phyloP scores from a whole-genome alignment of 192 early-diverging fungal genomes.

The Umbelopsis sp. region DNA sequence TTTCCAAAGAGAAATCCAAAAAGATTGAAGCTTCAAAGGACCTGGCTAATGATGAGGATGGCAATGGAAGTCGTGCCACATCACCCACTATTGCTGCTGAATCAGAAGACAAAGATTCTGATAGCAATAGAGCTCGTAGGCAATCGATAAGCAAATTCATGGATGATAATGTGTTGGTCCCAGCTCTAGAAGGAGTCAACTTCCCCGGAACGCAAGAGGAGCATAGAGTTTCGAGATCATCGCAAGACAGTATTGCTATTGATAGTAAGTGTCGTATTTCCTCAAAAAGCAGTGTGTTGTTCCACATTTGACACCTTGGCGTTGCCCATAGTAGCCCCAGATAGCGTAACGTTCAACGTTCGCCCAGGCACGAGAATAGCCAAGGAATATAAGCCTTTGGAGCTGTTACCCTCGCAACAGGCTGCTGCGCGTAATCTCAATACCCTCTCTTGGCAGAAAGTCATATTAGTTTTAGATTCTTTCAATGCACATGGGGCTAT shows the following conservation, averaged over 20 bases:
- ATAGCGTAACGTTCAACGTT: slow-evolving; percentile 5
- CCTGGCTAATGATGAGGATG: neutral
- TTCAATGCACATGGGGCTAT: slow-evolving; percentile 58
- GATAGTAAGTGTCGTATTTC: neutral
- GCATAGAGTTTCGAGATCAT: neutral
- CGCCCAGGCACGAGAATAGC: neutral
- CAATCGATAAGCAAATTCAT: neutral
- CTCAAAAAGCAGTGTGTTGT: neutral
- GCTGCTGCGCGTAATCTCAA: slow-evolving; percentile 44
- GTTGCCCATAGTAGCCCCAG: neutral
- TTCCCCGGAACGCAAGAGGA: neutral
- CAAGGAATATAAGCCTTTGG: slow-evolving; percentile 30
- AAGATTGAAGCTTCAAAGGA: neutral
- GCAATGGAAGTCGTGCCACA: neutral
- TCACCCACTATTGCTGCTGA: neutral
- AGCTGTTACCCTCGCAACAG: slow-evolving; percentile 32
- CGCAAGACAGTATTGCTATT: neutral
- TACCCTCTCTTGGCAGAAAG: slow-evolving; percentile 48
- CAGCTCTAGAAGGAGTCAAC: slow-evolving; percentile 23
- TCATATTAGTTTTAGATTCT: slow-evolving; percentile 46
- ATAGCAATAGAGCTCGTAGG: too few relatives aligned
- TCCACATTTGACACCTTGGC: neutral
- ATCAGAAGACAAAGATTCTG: neutral
- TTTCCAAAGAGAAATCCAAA: neutral
- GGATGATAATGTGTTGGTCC: slow-evolving; percentile 15